Conservation (phyloP, 306 rosid genomes). For the Senna siamea region DNA sequence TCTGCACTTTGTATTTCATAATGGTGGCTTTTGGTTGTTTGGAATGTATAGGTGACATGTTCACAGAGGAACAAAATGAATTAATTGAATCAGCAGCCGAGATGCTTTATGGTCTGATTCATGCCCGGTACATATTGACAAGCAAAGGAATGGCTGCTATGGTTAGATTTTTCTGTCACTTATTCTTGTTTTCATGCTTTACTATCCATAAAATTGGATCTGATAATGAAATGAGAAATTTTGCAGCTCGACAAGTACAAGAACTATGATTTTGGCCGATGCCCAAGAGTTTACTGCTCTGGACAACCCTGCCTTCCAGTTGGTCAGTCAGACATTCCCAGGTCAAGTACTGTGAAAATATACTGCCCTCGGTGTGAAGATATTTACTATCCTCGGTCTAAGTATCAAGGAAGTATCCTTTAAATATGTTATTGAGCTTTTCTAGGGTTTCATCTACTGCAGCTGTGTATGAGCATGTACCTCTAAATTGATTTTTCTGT, state of each 20-base stretch:
- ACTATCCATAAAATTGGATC: slow-evolving; percentile 1
- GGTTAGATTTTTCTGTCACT: slow-evolving; percentile 51
- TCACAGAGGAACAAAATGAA: slow-evolving; percentile 98
- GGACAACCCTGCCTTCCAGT: slow-evolving; percentile 99
- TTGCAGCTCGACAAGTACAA: slow-evolving; percentile 93
- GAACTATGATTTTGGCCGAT: slow-evolving; percentile 95
- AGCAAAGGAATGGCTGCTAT: slow-evolving; percentile 98
- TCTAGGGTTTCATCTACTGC: background rate
- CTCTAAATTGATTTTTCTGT: slow-evolving; percentile 11
- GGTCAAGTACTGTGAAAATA: slow-evolving; percentile 95
- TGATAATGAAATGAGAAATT: slow-evolving; percentile 31
- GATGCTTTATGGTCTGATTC: slow-evolving; percentile 98
- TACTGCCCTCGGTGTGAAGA: slow-evolving; percentile 99
- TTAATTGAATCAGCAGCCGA: slow-evolving; percentile 96
- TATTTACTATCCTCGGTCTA: slow-evolving; percentile 95
- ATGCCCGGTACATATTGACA: slow-evolving; percentile 85
- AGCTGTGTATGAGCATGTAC: background rate
- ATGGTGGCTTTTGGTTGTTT: slow-evolving; percentile 8
- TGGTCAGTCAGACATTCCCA: slow-evolving; percentile 96
- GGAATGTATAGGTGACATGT: slow-evolving; percentile 80
- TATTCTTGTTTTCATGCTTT: slow-evolving; percentile 6
- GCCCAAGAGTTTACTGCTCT: slow-evolving; percentile 99
- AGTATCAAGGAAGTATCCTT: slow-evolving; percentile 99
- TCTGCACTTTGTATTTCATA: background rate
- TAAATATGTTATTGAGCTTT: slow-evolving; percentile 9